Evolutionary conservation across 2,329 filamentous ascomycete genomes (phyloP), one percentile per base, ranked within the genome.

Genomic region (Herpotrichia juniperi): DNA sequence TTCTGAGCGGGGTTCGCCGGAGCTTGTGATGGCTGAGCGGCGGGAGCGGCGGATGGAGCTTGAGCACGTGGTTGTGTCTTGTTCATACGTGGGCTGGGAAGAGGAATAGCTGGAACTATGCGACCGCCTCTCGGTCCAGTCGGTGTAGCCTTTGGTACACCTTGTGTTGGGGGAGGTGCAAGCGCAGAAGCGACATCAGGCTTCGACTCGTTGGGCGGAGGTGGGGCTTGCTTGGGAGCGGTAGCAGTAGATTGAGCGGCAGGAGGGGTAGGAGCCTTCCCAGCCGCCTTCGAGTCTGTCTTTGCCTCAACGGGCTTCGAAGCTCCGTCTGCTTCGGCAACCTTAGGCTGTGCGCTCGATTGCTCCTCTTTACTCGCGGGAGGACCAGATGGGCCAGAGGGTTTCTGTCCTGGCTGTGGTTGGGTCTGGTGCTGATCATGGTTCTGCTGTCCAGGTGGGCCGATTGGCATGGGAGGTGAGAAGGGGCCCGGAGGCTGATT

Each of bases 191-290:
- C 79, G 17, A 78, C 77, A 24, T 86, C 82, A 7, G 87, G 86
- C 74, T 91, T 91, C 6, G 87, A 87, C 26, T 88, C 86, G 31
- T 86, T 79, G 0, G 87, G 87, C 37, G 85, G 87, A 4, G 85
- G 82, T 4, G 87, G 87, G 4, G 81, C 81, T 54, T 79, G 72
- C 44, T 78, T 75, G 3, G 37, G 37, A 40, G 37, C 17, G n/a
- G 16, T 17, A 39, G 68, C 62, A 42, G 74, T 63, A 7, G 34
- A 11, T n/a, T n/a, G 19, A 35, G 79, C 70, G 53, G 80, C 79
- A 19, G 77, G 74, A 8, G 69, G 59, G 11, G 72, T 58, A 31
- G 69, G 55, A 46, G 58, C 57, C 35, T 59, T 53, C 39, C 54
- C 62, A 35, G 59, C 49, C 47, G 62, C 45, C 71, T 83, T 77